A percentile compares a stretch with the other conserved stretches of the same genome.
These are phyloP conservation scores for Populus euphratica DNA, from an alignment of 345 rosid genomes.

Conservation along the genomic window DNA sequence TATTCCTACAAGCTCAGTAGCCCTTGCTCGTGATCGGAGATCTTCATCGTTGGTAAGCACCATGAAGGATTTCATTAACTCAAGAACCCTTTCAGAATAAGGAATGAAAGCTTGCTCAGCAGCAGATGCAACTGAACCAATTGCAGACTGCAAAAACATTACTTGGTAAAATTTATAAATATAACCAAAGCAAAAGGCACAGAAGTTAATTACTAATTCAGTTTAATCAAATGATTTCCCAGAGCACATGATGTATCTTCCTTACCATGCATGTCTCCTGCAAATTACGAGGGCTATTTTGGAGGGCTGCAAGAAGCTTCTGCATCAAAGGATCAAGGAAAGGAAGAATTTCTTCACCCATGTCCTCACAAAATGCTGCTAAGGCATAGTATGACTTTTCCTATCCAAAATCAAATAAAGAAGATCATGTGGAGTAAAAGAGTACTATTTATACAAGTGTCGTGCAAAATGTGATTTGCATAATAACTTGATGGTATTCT, in stretches of 20 bases:
- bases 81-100: conserved; percentile 88
- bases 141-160: conserved; percentile 72
- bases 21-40: conserved; percentile 90
- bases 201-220: background rate
- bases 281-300: conserved; percentile 77
- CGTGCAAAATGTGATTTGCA: background rate
- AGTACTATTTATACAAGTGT: background rate
- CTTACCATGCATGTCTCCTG: conserved; percentile 99
- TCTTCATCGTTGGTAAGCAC: conserved; percentile 87
- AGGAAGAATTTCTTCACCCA: conserved; percentile 93
- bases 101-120: conserved; percentile 96
- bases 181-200: background rate
- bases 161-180: conserved; percentile 1
- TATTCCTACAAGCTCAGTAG: conserved; percentile 99
- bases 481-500: conserved; percentile 1
- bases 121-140: conserved; percentile 98
- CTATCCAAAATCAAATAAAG: conserved; percentile 34
- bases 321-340: conserved; percentile 90
- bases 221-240: background rate
- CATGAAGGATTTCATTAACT: conserved; percentile 87
- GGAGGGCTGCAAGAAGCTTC: conserved; percentile 78
- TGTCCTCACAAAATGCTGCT: conserved; percentile 98
- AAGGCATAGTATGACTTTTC: conserved; percentile 97
- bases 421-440: background rate
- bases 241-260: conserved; percentile 3